Percentiles rank a stretch among this genome's conserved stretches.
Conservation (phyloP, 2,329 filamentous ascomycete genomes). For the Xylariaceae sp. region DNA sequence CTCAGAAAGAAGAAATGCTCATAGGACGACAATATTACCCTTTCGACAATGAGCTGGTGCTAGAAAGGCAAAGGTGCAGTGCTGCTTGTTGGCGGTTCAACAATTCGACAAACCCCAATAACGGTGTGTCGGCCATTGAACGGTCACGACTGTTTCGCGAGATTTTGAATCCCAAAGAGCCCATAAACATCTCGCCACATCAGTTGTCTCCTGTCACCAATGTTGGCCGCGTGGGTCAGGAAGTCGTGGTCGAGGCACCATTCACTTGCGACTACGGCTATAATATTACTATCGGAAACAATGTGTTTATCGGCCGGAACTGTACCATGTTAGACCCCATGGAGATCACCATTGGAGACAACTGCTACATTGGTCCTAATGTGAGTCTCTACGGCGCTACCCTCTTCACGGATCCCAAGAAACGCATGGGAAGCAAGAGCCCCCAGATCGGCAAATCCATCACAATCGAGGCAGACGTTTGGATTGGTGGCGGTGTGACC, state of each 20-base stretch:
- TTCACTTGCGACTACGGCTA: slow-evolving; percentile 96
- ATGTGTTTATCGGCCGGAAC: slow-evolving; percentile 77
- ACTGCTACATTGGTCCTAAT: slow-evolving; percentile 73
- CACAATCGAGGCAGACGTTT: slow-evolving; percentile 79
- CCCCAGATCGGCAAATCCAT: slow-evolving; percentile 67
- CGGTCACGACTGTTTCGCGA: slow-evolving; percentile 66
- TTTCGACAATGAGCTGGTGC: slow-evolving; percentile 70
- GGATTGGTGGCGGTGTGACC: slow-evolving; percentile 72
- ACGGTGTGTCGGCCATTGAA: slow-evolving; percentile 65
- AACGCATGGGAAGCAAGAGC: slow-evolving; percentile 69
- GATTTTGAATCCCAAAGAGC: slow-evolving; percentile 62
- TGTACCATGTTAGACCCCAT: slow-evolving; percentile 87
- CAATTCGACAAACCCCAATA: slow-evolving; percentile 70
- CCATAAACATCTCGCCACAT: slow-evolving; percentile 50
- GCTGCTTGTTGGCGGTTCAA: slow-evolving; percentile 83
- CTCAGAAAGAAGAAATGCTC: slow-evolving; percentile 90
- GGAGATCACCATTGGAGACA: slow-evolving; percentile 74
- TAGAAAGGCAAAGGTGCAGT: slow-evolving; percentile 82
- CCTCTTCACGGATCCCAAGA: slow-evolving; percentile 63
- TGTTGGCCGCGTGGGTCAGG: slow-evolving; percentile 64
- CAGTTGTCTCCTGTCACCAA: slow-evolving; percentile 42
- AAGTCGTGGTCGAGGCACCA: slow-evolving; percentile 76
- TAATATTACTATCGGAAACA: slow-evolving; percentile 83
- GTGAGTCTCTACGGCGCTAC: slow-evolving; percentile 81
- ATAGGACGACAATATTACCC: slow-evolving; percentile 74